phyloP scores from a whole-genome alignment of 2,329 filamentous ascomycete genomes.

The Zelopaecilomyces penicillatus region DNA sequence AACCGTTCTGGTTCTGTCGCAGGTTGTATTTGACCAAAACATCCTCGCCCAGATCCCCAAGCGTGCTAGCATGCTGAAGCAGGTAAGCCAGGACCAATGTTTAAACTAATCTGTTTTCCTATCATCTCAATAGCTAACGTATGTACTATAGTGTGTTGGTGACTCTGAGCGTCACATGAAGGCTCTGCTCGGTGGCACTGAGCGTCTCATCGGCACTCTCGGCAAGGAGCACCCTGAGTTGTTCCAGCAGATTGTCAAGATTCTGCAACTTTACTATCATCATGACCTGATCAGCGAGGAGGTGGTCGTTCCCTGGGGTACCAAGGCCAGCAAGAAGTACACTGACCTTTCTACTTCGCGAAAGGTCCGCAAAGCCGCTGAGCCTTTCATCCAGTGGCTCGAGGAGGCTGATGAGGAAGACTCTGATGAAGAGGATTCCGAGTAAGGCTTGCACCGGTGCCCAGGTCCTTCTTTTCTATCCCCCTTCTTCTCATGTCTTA shows the following conservation, averaged over 20 bases:
- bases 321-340: slow-evolving; percentile 97
- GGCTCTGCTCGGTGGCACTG: slow-evolving; percentile 87
- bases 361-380: slow-evolving; percentile 90
- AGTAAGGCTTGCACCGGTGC: slow-evolving; percentile 34
- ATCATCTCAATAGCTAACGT: neutral
- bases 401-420: slow-evolving; percentile 74
- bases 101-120: neutral
- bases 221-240: slow-evolving; percentile 74
- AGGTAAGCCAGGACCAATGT: slow-evolving; percentile 41
- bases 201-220: slow-evolving; percentile 71
- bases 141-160: slow-evolving; percentile 48
- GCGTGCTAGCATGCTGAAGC: slow-evolving; percentile 82
- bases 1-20: slow-evolving; percentile 82
- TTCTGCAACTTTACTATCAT: slow-evolving; percentile 85
- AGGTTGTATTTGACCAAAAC: slow-evolving; percentile 87
- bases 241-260: slow-evolving; percentile 66
- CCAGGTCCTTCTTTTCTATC: too few species aligned
- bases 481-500: neutral
- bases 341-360: slow-evolving; percentile 81
- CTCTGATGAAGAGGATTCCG: slow-evolving; percentile 48
- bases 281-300: slow-evolving; percentile 85
- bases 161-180: slow-evolving; percentile 92
- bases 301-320: slow-evolving; percentile 80
- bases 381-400: slow-evolving; percentile 92
- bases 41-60: slow-evolving; percentile 79